Evolutionary conservation across 257 asterid genomes (phyloP), one percentile per base, ranked within the genome.

Genomic region (Penstemon barbatus): DNA sequence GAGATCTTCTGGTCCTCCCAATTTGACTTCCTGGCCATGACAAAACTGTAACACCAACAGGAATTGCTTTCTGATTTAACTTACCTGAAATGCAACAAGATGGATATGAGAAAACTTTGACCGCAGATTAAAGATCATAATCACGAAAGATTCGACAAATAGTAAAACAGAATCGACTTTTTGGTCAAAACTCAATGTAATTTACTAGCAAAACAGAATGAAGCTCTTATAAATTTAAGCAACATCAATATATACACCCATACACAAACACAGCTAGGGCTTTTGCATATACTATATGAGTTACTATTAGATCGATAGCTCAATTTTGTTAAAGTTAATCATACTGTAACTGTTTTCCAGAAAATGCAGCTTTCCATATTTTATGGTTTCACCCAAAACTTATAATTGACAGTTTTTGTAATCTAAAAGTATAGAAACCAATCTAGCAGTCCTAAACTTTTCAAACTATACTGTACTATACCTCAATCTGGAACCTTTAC

Each of bases 1-100:
- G 81, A 71, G 87, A 83, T 69, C 82, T 83, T 76, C 73, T 57
- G 15, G 13, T 69, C 71, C 70, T 75, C 73, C 81, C 78, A 70
- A 37, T 73, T 64, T 38, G 80, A 73, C 67, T 80, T 75, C 70
- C 71, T 46, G 54, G 71, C 48, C 61, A 64, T 0, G 72, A 78
- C n/a, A 71, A 70, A 78, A 48, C 65, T 33, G 73, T 71, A 62
- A 76, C 55, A 62, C 67, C 54, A 61, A 70, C 64, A 57, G 72
- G 61, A 60, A 68, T 57, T 33, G 77, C 68, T 65, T 50, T 75
- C 58, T 73, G 84, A 37, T 61, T 78, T 60, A 55, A 52, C 71
- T 76, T 80, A 71, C 80, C 84, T 80, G 81, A 56, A 66, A 45
- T 36, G 65, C 50, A 70, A 4, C 15, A 50, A 57, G 55, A 69